These are phyloP conservation scores for Abelmoschus esculentus DNA, from an alignment of 345 rosid species.

Conservation along the genomic window DNA sequence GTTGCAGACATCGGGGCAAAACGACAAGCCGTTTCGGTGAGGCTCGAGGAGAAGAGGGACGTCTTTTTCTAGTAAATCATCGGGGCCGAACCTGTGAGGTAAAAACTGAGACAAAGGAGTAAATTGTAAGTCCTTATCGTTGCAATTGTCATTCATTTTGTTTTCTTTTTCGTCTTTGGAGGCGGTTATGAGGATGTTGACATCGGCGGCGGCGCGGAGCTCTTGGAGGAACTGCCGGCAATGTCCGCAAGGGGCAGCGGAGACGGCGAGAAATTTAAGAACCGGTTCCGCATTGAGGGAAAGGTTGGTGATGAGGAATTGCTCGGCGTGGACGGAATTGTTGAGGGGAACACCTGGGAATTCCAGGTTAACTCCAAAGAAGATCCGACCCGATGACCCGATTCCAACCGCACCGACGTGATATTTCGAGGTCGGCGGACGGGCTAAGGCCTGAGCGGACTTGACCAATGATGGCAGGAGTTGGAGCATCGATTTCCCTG, in stretches of 20 bases:
- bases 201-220: conserved; percentile 55
- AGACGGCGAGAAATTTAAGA: conserved; percentile 61
- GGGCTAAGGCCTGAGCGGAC: conserved; percentile 56
- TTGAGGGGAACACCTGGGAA: conserved; percentile 90
- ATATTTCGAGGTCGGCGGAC: conserved; percentile 75
- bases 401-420: conserved; percentile 76
- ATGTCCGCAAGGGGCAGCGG: conserved; percentile 96
- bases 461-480: conserved; percentile 67
- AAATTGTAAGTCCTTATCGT: conserved; percentile 23
- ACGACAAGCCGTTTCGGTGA: conserved; percentile 39
- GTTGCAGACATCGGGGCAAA: neutral
- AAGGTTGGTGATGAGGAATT: conserved; percentile 85
- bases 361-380: conserved; percentile 76
- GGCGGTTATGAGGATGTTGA: conserved; percentile 41
- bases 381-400: conserved; percentile 84
- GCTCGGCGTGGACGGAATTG: conserved; percentile 93
- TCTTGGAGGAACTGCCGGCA: conserved; percentile 97
- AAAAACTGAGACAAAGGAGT: conserved; percentile 36
- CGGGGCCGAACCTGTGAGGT: conserved; percentile 83
- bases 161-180: conserved; percentile 10
- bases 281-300: conserved; percentile 50
- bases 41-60: conserved; percentile 63
- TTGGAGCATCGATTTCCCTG: conserved; percentile 39
- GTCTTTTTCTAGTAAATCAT: conserved; percentile 54
- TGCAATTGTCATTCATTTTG: conserved; percentile 1